phyloP scores from a whole-genome alignment of 176 grass and related monocot species.

The Guadua angustifolia region DNA sequence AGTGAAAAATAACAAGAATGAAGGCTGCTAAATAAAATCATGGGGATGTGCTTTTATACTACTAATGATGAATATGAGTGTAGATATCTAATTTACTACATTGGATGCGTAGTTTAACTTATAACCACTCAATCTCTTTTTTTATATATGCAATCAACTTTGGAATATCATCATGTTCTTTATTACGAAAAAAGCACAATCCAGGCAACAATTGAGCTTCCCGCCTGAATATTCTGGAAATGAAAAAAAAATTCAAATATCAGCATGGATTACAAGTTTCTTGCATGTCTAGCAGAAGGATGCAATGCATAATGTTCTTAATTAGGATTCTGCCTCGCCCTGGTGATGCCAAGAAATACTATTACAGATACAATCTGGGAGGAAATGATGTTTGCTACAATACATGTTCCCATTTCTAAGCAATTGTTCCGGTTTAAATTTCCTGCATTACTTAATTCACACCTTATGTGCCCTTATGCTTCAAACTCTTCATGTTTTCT shows the following conservation, averaged over 20 bases:
- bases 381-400: background rate
- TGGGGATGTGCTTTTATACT: background rate
- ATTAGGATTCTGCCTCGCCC: background rate
- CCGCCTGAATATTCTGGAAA: conserved; percentile 11
- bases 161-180: background rate
- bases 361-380: background rate
- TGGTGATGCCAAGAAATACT: conserved; percentile 21
- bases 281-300: conserved; percentile 23
- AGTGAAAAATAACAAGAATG: background rate
- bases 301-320: conserved; percentile 10
- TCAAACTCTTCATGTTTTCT: conserved; percentile 28
- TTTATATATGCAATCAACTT: background rate
- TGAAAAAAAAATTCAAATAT: conserved; percentile 28
- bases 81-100: background rate
- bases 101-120: conserved; percentile 13
- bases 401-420: conserved; percentile 4
- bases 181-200: background rate
- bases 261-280: background rate
- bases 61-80: background rate
- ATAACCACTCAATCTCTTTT: background rate
- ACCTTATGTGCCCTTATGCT: background rate
- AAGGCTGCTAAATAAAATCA: background rate
- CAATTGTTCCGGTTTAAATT: background rate
- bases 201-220: background rate
- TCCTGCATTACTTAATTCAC: background rate